Conservation (phyloP, 2,329 filamentous ascomycete species). For the Aspergillus sp. region DNA sequence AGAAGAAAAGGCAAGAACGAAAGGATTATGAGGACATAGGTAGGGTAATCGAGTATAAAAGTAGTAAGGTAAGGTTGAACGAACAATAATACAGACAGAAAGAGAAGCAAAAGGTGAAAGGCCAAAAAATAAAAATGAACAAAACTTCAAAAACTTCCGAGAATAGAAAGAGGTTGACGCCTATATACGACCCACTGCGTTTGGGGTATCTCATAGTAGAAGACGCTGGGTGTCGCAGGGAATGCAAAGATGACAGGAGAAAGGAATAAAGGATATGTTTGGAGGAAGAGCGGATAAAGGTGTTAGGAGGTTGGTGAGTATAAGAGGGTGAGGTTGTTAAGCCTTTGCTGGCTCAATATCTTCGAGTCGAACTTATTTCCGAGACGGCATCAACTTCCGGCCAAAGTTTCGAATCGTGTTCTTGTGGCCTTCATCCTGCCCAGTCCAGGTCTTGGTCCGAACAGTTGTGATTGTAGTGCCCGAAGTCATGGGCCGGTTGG, state of each 20-base stretch:
- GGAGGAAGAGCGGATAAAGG: background rate
- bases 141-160: background rate
- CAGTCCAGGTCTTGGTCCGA: slow-evolving; percentile 18
- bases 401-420: slow-evolving; percentile 32
- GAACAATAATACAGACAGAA: background rate
- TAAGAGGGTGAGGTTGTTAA: too few species aligned
- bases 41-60: too few species aligned
- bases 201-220: slow-evolving; percentile 16
- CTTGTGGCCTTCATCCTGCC: slow-evolving; percentile 28
- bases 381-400: slow-evolving; percentile 29
- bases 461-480: slow-evolving; percentile 18
- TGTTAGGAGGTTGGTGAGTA: background rate
- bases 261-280: slow-evolving; percentile 1
- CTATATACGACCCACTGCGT: slow-evolving; percentile 19
- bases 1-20: too few species aligned
- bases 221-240: slow-evolving; percentile 10
- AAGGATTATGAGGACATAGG: too few species aligned
- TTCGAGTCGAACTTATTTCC: slow-evolving; percentile 9
- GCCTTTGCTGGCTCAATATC: background rate
- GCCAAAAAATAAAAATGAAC: background rate
- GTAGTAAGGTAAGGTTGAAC: too few species aligned
- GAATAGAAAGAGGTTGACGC: slow-evolving; percentile 13
- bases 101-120: background rate
- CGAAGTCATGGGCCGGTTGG: slow-evolving; percentile 26
- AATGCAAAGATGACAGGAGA: slow-evolving; percentile 1